Evolutionary conservation across 2,329 filamentous ascomycete species (phyloP).

Genomic region (Fusarium buxicola): DNA sequence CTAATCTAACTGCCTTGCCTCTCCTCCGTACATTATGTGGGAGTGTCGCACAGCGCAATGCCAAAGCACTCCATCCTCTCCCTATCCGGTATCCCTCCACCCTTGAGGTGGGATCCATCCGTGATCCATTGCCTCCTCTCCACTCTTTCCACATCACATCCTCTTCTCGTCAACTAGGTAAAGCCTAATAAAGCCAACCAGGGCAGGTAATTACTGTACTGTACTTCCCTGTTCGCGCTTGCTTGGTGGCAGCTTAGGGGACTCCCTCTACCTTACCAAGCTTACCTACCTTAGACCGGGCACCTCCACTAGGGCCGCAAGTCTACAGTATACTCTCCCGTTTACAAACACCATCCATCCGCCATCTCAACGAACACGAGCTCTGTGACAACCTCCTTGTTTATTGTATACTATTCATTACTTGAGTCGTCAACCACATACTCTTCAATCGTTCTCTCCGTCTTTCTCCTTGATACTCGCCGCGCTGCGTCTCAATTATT

Average conservation of each 20-base stretch:
- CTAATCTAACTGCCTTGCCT: too few relatives aligned
- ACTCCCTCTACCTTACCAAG: conserved; percentile 19
- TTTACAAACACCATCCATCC: conserved; percentile 25
- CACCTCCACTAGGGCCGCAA: conserved; percentile 22
- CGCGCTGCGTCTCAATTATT: conserved; percentile 3
- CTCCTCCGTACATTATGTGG: conserved; percentile 3
- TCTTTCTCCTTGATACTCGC: conserved; percentile 1
- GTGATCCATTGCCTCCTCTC: conserved; percentile 31
- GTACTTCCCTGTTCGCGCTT: conserved; percentile 39
- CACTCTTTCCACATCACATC: conserved; percentile 39
- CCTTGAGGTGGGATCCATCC: conserved; percentile 30
- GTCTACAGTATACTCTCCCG: conserved; percentile 6
- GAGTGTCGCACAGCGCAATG: conserved; percentile 14
- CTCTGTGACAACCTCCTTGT: conserved; percentile 19
- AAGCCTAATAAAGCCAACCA: conserved; percentile 34
- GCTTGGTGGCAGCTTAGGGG: conserved; percentile 31
- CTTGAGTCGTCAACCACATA: conserved; percentile 19
- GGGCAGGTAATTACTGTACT: conserved; percentile 43
- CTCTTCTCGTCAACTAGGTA: conserved; percentile 36
- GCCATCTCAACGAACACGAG: conserved; percentile 22
- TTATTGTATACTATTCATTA: conserved; percentile 11
- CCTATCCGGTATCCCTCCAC: conserved; percentile 15
- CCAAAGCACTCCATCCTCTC: conserved; percentile 10
- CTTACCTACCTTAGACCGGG: conserved; percentile 1
- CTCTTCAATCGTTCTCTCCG: conserved; percentile 18